A percentile compares a stretch with the other conserved stretches of the same genome.
Evolutionary conservation across 2,329 filamentous ascomycete species (phyloP).

Genomic region (Bipolaris oryzae): DNA sequence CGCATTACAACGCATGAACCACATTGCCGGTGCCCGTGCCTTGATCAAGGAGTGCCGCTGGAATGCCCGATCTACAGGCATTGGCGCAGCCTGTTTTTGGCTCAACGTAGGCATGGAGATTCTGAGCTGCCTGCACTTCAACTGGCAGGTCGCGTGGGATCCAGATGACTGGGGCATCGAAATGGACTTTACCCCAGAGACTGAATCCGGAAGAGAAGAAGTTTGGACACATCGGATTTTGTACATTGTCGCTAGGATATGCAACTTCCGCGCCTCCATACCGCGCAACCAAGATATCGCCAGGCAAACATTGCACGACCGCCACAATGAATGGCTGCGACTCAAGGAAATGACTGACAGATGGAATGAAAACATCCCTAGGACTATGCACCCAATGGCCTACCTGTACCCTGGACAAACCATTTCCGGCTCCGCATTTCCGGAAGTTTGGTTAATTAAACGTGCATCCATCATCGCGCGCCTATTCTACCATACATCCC

Average conservation of each 20-base stretch:
- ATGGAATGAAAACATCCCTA: constrained; percentile 79
- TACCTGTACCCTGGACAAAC: constrained; percentile 74
- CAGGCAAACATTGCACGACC: constrained; percentile 66
- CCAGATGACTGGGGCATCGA: constrained; percentile 90
- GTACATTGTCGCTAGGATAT: constrained; percentile 84
- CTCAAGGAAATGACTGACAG: constrained; percentile 82
- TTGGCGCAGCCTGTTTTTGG: constrained; percentile 92
- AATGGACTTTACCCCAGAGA: constrained; percentile 69
- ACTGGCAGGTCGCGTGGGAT: constrained; percentile 86
- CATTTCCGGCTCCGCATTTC: constrained; percentile 74
- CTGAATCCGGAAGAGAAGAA: constrained; percentile 72
- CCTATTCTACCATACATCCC: constrained; percentile 86
- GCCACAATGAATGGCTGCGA: constrained; percentile 76
- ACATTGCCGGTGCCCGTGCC: constrained; percentile 82
- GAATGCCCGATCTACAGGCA: constrained; percentile 77
- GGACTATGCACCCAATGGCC: constrained; percentile 85
- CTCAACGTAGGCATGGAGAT: constrained; percentile 89
- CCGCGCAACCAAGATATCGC: constrained; percentile 65
- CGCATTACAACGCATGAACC: constrained; percentile 81
- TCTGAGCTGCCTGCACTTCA: constrained; percentile 84
- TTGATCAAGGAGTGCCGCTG: constrained; percentile 89
- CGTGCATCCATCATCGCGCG: constrained; percentile 79
- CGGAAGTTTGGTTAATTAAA: constrained; percentile 88
- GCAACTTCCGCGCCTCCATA: constrained; percentile 79
- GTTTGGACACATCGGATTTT: constrained; percentile 88